Percentiles rank a stretch among this genome's conserved stretches.
These are phyloP conservation scores for Multifurca ochricompacta DNA, from an alignment of 768 basidiomycete genomes.

Conservation along the genomic window DNA sequence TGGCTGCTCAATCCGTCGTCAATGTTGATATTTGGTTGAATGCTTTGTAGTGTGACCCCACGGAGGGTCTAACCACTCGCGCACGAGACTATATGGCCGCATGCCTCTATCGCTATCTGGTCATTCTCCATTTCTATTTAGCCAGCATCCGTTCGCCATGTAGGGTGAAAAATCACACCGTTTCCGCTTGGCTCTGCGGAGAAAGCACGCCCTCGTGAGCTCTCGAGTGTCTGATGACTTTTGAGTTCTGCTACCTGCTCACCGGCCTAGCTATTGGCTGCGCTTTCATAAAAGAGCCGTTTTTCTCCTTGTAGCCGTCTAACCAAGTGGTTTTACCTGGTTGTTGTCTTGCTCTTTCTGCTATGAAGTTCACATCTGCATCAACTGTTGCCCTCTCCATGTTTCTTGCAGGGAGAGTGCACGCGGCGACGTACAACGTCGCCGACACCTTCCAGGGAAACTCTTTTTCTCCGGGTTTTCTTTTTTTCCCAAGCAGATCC, in stretches of 20 bases:
- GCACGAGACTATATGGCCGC: neutral
- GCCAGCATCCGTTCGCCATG: neutral
- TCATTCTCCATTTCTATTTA: neutral
- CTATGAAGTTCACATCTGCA: neutral
- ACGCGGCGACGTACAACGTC: constrained; percentile 39
- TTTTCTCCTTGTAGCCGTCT: neutral
- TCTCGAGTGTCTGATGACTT: neutral
- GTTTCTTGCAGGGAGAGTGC: constrained; percentile 29
- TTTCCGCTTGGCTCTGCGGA: neutral
- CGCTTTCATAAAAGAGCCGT: neutral
- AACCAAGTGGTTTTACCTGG: neutral
- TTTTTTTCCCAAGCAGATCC: constrained; percentile 49
- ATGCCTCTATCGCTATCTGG: neutral
- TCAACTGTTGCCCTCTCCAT: neutral
- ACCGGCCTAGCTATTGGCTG: neutral
- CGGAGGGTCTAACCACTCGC: neutral
- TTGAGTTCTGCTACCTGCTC: neutral
- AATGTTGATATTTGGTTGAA: neutral
- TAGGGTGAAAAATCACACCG: neutral
- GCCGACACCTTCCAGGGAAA: constrained; percentile 39
- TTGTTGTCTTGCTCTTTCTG: neutral
- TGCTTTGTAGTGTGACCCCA: neutral
- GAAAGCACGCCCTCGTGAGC: neutral
- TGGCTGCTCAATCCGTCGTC: neutral
- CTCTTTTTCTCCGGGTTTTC: constrained; percentile 46